Conservation (phyloP, 2,329 filamentous ascomycete genomes). For the Lasiodiplodia sp. region DNA sequence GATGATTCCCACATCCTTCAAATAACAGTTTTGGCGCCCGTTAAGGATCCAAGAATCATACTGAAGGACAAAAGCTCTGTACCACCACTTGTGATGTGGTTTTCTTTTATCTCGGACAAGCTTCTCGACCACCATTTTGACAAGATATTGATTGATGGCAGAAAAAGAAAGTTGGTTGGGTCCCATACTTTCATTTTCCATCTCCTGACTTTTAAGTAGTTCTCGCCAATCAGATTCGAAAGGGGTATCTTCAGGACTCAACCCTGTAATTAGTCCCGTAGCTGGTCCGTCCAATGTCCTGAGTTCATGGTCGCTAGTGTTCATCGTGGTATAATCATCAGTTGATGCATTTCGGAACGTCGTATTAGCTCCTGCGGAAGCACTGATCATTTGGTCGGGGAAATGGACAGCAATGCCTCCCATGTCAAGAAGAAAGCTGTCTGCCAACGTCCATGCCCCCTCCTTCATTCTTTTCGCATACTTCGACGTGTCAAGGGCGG, state of each 20-base stretch:
- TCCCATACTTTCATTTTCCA: background rate
- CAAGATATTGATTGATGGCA: background rate
- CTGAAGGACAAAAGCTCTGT: background rate
- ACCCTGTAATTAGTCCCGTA: too few species aligned
- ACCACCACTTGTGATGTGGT: too few species aligned
- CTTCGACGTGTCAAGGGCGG: background rate
- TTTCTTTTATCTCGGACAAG: too few species aligned
- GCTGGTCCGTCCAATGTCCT: too few species aligned
- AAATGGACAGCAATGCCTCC: background rate
- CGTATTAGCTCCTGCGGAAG: background rate
- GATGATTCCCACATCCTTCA: background rate
- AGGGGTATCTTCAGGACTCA: background rate
- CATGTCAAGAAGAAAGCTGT: background rate
- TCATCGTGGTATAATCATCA: too few species aligned
- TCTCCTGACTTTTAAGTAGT: accelerated
- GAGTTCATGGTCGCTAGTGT: background rate
- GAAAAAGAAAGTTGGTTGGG: background rate
- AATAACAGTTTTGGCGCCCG: background rate
- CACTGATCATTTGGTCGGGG: background rate
- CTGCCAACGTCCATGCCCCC: background rate
- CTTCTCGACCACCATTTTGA: too few species aligned
- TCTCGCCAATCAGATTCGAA: background rate
- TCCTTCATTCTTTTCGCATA: background rate
- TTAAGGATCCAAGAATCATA: background rate
- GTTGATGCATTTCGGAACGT: background rate